These are phyloP conservation scores for Rhizomucor pusillus DNA, from an alignment of 371 early-diverging fungal species.

Conservation along the genomic window DNA sequence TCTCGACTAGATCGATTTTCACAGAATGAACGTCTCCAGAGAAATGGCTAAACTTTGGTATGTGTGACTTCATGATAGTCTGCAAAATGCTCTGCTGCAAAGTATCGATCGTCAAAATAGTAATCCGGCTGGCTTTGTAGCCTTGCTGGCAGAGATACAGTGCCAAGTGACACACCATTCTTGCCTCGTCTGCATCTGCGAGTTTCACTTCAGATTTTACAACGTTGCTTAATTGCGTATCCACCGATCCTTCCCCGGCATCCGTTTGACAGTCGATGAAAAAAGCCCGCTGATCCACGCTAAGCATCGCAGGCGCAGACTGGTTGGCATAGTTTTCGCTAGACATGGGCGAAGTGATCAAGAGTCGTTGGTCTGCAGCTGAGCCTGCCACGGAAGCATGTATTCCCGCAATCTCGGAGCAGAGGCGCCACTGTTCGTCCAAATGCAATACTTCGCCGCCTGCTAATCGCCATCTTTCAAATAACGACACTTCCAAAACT, in stretches of 20 bases:
- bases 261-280: slow-evolving; percentile 20
- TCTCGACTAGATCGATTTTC: slow-evolving; percentile 18
- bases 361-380: neutral
- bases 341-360: slow-evolving; percentile 17
- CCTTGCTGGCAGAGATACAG: slow-evolving; percentile 37
- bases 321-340: slow-evolving; percentile 9
- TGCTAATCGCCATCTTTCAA: slow-evolving; percentile 35
- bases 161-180: slow-evolving; percentile 27
- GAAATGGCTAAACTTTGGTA: slow-evolving; percentile 18
- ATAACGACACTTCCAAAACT: slow-evolving; percentile 25
- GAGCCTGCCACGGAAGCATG: slow-evolving; percentile 7
- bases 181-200: slow-evolving; percentile 29
- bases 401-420: slow-evolving; percentile 16
- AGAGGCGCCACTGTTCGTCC: slow-evolving; percentile 48
- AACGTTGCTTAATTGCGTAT: neutral
- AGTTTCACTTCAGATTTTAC: slow-evolving; percentile 3
- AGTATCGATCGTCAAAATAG: slow-evolving; percentile 17
- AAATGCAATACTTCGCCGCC: slow-evolving; percentile 21
- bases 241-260: neutral
- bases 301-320: slow-evolving; percentile 8
- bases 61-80: slow-evolving; percentile 11
- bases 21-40: slow-evolving; percentile 3
- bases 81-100: slow-evolving; percentile 26
- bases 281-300: slow-evolving; percentile 23
- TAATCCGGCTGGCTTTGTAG: slow-evolving; percentile 10